These are phyloP conservation scores for Allium fistulosum DNA, from an alignment of 106 monocot species.

Conservation along the genomic window DNA sequence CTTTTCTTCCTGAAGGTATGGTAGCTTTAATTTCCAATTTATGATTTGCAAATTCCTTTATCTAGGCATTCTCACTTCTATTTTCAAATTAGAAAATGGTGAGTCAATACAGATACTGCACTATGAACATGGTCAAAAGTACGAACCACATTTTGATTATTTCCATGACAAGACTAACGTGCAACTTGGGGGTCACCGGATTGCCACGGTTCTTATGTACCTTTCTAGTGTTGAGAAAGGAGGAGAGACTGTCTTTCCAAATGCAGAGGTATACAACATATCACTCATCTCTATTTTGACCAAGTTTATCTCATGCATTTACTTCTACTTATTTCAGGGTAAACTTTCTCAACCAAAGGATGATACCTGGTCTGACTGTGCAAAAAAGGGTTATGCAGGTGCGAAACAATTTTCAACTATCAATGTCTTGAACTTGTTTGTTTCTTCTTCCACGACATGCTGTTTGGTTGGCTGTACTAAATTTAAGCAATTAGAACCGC, in stretches of 20 bases:
- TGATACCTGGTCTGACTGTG: slow-evolving; percentile 87
- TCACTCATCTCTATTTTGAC: not conserved
- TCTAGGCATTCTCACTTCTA: not conserved
- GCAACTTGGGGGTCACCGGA: slow-evolving; percentile 59
- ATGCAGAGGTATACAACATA: slow-evolving; percentile 42
- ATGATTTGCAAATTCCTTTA: not conserved
- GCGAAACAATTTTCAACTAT: not conserved
- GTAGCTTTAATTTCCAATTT: not conserved
- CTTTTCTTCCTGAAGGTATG: slow-evolving; percentile 84
- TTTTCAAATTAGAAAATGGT: slow-evolving; percentile 55
- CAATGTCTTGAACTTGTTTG: not conserved
- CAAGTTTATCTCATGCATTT: not conserved
- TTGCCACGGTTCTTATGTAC: slow-evolving; percentile 93
- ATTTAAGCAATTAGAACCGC: no score
- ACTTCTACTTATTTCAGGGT: slow-evolving; percentile 30
- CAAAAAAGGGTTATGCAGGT: slow-evolving; percentile 82
- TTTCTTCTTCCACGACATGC: no score
- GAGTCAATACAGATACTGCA: slow-evolving; percentile 75
- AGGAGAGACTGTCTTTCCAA: slow-evolving; percentile 86
- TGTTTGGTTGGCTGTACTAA: no score
- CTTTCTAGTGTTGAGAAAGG: slow-evolving; percentile 73
- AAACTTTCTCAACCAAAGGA: slow-evolving; percentile 57
- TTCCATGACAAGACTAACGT: slow-evolving; percentile 67
- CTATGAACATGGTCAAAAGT: slow-evolving; percentile 80
- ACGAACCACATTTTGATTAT: slow-evolving; percentile 87